These are phyloP conservation scores for Ustilago hordei DNA, from an alignment of 1,284 basidiomycete species.

Conservation along the genomic window DNA sequence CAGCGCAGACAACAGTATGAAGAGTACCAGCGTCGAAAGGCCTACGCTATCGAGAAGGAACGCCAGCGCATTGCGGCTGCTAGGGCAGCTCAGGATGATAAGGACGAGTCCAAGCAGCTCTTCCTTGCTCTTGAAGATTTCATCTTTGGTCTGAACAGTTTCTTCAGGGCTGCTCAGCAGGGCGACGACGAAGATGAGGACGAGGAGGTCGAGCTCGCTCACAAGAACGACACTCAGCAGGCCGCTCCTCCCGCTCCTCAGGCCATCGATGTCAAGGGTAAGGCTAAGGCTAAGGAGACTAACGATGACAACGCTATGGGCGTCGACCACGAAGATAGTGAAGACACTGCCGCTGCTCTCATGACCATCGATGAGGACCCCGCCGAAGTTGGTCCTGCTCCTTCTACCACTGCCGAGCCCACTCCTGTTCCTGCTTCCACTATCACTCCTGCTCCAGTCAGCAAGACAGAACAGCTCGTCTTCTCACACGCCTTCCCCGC, in stretches of 20 bases:
- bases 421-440: conserved; percentile 9
- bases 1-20: conserved; percentile 41
- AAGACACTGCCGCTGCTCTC: conserved; percentile 14
- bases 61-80: conserved; percentile 35
- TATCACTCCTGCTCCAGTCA: neutral
- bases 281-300: conserved; percentile 40
- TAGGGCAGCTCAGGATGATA: conserved; percentile 13
- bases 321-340: conserved; percentile 18
- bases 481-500: conserved; percentile 44
- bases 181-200: conserved; percentile 21
- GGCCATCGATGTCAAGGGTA: conserved; percentile 33
- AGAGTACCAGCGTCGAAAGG: conserved; percentile 52
- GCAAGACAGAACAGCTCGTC: conserved; percentile 39
- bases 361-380: conserved; percentile 41
- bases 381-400: conserved; percentile 45
- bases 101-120: conserved; percentile 43
- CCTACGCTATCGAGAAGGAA: conserved; percentile 47
- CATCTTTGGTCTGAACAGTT: conserved; percentile 38
- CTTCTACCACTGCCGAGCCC: conserved; percentile 12
- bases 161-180: conserved; percentile 28
- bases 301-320: conserved; percentile 28
- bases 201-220: conserved; percentile 21
- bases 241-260: conserved; percentile 11
- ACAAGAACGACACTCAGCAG: conserved; percentile 28
- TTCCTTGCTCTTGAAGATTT: conserved; percentile 49